Conservation (phyloP, 768 basidiomycete genomes). For the Lepiota venenata region DNA sequence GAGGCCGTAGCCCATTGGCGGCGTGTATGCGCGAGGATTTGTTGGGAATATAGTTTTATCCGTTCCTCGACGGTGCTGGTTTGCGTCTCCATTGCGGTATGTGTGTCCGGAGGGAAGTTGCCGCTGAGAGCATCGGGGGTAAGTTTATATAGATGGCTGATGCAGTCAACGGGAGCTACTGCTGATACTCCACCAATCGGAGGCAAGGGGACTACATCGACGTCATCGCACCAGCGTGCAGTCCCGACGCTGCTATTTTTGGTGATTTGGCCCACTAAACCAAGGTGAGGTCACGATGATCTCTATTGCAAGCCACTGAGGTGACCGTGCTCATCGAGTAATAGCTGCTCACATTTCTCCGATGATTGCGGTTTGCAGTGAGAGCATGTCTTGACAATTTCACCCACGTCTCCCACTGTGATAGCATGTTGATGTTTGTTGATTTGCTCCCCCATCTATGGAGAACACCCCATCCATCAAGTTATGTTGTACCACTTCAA, state of each 20-base stretch:
- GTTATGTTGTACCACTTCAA: too few species aligned
- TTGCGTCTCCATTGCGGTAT: conserved; percentile 11
- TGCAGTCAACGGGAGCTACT: conserved; percentile 4
- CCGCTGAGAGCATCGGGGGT: conserved; percentile 1
- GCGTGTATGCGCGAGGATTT: conserved; percentile 38
- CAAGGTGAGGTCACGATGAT: too few species aligned
- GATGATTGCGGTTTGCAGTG: too few species aligned
- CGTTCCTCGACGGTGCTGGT: conserved; percentile 34
- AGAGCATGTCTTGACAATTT: too few species aligned
- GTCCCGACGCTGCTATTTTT: conserved; percentile 1
- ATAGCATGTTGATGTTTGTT: too few species aligned
- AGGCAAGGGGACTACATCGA: not conserved
- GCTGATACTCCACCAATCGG: conserved; percentile 10
- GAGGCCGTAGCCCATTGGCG: conserved; percentile 31
- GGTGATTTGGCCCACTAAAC: not conserved
- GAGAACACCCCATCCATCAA: too few species aligned
- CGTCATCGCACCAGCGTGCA: conserved; percentile 4
- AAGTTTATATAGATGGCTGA: conserved; percentile 7
- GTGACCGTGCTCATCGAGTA: too few species aligned
- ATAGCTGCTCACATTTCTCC: too few species aligned
- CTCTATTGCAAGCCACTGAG: too few species aligned
- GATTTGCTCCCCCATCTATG: too few species aligned
- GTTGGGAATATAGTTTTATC: conserved; percentile 34
- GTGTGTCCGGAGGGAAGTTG: conserved; percentile 2
- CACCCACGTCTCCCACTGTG: too few species aligned